Percentiles rank a stretch among this genome's conserved stretches.
phyloP scores from a whole-genome alignment of 176 grass and related monocot species.

The Themeda triandra region DNA sequence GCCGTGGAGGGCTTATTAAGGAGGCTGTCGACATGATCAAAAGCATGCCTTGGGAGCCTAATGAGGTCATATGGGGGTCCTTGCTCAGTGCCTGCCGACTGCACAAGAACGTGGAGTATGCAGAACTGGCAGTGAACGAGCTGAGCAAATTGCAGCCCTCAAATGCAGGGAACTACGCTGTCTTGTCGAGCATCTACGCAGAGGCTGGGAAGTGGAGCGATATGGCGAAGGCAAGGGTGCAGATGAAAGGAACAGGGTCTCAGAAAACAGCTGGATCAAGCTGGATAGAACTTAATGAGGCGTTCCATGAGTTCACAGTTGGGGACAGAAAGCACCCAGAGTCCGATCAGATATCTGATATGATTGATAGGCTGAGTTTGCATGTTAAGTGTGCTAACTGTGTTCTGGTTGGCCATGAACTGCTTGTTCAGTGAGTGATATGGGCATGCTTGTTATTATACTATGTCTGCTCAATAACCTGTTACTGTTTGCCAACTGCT shows the following conservation, averaged over 20 bases:
- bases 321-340: conserved; percentile 59
- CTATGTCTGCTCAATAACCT: background rate
- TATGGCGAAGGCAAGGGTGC: conserved; percentile 65
- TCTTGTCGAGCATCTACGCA: conserved; percentile 80
- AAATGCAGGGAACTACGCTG: conserved; percentile 65
- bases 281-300: conserved; percentile 68
- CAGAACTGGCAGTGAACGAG: conserved; percentile 63
- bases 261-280: conserved; percentile 76
- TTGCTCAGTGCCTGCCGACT: conserved; percentile 82
- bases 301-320: conserved; percentile 65
- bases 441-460: conserved; percentile 2
- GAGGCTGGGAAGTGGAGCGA: conserved; percentile 59
- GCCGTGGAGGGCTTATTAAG: conserved; percentile 56
- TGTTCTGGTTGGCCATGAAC: conserved; percentile 31
- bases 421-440: conserved; percentile 33
- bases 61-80: conserved; percentile 65
- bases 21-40: conserved; percentile 56
- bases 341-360: conserved; percentile 45
- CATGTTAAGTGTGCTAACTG: conserved; percentile 55
- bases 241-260: conserved; percentile 58
- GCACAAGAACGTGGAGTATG: conserved; percentile 65
- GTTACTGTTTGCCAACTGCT: conserved; percentile 31
- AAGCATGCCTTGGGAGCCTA: conserved; percentile 65
- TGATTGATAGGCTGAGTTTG: conserved; percentile 60
- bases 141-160: conserved; percentile 61